phyloP scores from a whole-genome alignment of 1,284 basidiomycete genomes.

The Sanghuangporus weigelae region DNA sequence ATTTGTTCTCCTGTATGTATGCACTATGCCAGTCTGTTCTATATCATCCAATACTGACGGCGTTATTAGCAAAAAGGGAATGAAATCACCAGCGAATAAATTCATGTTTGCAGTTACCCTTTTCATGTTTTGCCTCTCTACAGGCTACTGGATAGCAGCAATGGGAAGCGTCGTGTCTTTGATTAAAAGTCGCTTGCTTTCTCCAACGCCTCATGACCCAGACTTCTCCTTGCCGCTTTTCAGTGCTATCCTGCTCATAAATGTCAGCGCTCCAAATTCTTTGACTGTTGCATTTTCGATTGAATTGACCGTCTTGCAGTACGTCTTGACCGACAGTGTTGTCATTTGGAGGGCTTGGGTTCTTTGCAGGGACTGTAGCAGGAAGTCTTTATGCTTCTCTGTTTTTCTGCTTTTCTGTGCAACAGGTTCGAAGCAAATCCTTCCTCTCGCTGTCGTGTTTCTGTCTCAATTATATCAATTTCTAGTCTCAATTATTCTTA shows the following conservation, averaged over 20 bases:
- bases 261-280: not conserved
- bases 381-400: not conserved
- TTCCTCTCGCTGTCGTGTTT: not conserved
- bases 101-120: not conserved
- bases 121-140: not conserved
- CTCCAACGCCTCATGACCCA: not conserved
- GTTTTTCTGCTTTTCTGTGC: not conserved
- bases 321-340: not conserved
- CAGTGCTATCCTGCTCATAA: not conserved
- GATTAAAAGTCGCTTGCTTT: not conserved
- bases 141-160: not conserved
- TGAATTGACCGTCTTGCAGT: not conserved
- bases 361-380: not conserved
- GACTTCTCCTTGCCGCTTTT: not conserved
- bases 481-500: not conserved
- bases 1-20: not conserved
- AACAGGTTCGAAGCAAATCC: not conserved
- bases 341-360: conserved; percentile 2
- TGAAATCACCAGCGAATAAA: not conserved
- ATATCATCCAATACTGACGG: not conserved
- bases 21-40: not conserved
- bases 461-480: not conserved
- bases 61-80: not conserved
- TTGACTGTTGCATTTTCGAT: not conserved
- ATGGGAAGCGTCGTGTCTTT: not conserved